phyloP scores from a whole-genome alignment of 1,139 yeast genomes.

The Saccharomycopsis hybrid region DNA sequence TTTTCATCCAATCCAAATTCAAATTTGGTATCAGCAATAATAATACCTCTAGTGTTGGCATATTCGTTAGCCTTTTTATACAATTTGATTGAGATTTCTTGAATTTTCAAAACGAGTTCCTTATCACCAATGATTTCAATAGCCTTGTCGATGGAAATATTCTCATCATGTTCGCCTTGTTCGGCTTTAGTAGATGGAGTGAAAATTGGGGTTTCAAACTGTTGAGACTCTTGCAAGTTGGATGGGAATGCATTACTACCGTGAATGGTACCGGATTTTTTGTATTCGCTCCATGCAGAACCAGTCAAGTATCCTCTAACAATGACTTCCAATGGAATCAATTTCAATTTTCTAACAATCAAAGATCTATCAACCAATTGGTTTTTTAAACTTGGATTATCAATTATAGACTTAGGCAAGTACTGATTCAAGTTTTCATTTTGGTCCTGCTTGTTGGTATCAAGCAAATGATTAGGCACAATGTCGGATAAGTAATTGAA shows the following conservation, averaged over 20 bases:
- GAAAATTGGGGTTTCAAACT: constrained; percentile 75
- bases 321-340: constrained; percentile 91
- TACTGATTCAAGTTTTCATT: constrained; percentile 36
- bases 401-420: constrained; percentile 33
- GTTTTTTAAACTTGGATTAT: constrained; percentile 48
- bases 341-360: constrained; percentile 72
- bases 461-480: constrained; percentile 61
- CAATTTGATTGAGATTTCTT: constrained; percentile 55
- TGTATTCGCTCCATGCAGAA: constrained; percentile 95
- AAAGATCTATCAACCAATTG: constrained; percentile 76
- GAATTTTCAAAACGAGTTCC: constrained; percentile 54
- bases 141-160: constrained; percentile 83
- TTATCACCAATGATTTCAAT: constrained; percentile 50
- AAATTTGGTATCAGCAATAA: constrained; percentile 95
- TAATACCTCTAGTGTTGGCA: constrained; percentile 77
- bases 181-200: constrained; percentile 98
- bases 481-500: constrained; percentile 57
- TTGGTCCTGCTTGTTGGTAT: constrained; percentile 34
- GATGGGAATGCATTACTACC: constrained; percentile 48
- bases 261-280: constrained; percentile 75
- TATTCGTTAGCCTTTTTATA: constrained; percentile 81
- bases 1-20: constrained; percentile 82
- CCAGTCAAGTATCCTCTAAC: constrained; percentile 98
- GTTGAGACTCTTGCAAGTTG: constrained; percentile 74
- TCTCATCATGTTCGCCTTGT: constrained; percentile 96